Conservation (phyloP, 345 rosid species). For the Ceriops decandra region DNA sequence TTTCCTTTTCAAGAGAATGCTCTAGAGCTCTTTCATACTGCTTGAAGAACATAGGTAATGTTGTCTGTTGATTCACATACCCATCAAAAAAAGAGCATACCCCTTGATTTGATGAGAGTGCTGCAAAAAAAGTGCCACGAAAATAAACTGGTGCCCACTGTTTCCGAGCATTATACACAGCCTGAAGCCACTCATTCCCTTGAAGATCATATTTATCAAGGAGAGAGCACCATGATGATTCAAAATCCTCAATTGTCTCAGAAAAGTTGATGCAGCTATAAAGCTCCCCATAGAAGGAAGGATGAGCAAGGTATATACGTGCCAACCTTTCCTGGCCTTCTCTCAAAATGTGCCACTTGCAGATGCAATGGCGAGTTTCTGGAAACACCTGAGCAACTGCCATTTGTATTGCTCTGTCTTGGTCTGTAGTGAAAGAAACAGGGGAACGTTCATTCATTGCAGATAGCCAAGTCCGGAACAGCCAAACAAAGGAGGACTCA, state of each 20-base stretch:
- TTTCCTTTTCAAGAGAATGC: slow-evolving; percentile 51
- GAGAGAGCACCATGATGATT: slow-evolving; percentile 48
- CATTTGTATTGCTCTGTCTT: slow-evolving; percentile 65
- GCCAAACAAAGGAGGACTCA: slow-evolving; percentile 61
- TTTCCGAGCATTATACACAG: slow-evolving; percentile 55
- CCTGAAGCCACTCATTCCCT: slow-evolving; percentile 62
- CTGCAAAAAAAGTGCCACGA: slow-evolving; percentile 58
- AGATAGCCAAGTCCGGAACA: slow-evolving; percentile 56
- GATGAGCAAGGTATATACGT: slow-evolving; percentile 53
- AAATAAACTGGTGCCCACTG: slow-evolving; percentile 79
- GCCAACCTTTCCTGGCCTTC: slow-evolving; percentile 72
- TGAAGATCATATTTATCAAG: slow-evolving; percentile 47
- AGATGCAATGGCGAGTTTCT: slow-evolving; percentile 57
- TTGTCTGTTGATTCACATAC: slow-evolving; percentile 57
- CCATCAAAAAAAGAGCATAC: slow-evolving; percentile 56
- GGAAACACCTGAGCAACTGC: slow-evolving; percentile 58
- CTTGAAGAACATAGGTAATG: slow-evolving; percentile 52
- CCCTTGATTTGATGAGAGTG: slow-evolving; percentile 54
- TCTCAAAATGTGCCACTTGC: slow-evolving; percentile 70
- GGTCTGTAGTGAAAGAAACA: slow-evolving; percentile 59
- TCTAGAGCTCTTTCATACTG: slow-evolving; percentile 62
- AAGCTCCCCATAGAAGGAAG: slow-evolving; percentile 55
- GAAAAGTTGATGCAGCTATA: slow-evolving; percentile 61
- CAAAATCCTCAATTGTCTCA: slow-evolving; percentile 62
- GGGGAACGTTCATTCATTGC: slow-evolving; percentile 57